Percentiles rank a stretch among this genome's conserved stretches.
phyloP scores from a whole-genome alignment of 371 early-diverging fungal species.

The Mucor mucedo region DNA sequence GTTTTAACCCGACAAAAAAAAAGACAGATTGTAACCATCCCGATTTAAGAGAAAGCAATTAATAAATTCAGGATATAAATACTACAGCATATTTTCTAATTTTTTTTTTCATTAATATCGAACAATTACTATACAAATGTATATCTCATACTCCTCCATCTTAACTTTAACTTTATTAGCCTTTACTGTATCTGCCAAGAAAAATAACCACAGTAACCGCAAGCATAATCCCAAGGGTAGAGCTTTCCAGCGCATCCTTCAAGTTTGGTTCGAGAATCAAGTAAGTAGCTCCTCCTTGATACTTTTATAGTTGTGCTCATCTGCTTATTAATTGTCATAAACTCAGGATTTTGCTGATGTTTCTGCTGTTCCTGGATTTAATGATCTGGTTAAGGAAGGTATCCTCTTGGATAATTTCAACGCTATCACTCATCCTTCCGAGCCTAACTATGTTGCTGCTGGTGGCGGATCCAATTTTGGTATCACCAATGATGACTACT shows the following conservation, averaged over 20 bases:
- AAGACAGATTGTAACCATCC: no score
- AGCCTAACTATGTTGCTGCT: slow-evolving; percentile 56
- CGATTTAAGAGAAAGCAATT: no score
- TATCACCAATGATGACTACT: slow-evolving; percentile 32
- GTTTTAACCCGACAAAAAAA: no score
- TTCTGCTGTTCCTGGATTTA: slow-evolving; percentile 22
- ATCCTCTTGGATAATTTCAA: slow-evolving; percentile 51
- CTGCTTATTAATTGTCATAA: not conserved
- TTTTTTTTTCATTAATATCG: no score
- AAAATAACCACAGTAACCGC: no score
- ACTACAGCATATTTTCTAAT: no score
- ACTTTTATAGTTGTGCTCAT: no score
- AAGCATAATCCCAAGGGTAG: slow-evolving; percentile 25
- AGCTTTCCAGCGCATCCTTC: slow-evolving; percentile 40
- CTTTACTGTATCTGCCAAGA: no score
- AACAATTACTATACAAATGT: no score
- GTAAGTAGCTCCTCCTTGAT: slow-evolving; percentile 11
- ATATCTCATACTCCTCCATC: no score
- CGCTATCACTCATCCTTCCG: slow-evolving; percentile 56
- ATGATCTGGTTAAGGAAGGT: slow-evolving; percentile 35
- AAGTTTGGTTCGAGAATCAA: slow-evolving; percentile 43
- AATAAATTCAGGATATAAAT: no score
- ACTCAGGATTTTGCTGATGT: slow-evolving; percentile 30
- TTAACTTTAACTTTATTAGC: no score
- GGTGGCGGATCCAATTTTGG: slow-evolving; percentile 30